Percentiles rank a stretch among this genome's conserved stretches.
Evolutionary conservation across 441 rosid species (phyloP).

Genomic region (Mallotus repandus): DNA sequence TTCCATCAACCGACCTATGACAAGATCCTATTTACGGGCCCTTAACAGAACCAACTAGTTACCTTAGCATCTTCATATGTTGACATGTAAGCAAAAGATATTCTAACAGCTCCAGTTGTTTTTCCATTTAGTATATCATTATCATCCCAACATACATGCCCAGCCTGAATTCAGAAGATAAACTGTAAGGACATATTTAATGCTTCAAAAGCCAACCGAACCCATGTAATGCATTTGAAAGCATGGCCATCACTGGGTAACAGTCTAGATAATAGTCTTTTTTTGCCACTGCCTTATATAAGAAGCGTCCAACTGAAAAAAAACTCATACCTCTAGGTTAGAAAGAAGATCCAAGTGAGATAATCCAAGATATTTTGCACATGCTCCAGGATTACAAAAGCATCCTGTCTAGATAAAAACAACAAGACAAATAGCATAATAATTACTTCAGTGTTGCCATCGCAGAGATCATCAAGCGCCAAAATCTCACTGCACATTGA

Average conservation of each 20-base stretch:
- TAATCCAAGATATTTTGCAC: slow-evolving; percentile 89
- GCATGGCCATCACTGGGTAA: not conserved
- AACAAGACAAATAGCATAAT: slow-evolving; percentile 22
- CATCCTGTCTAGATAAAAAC: slow-evolving; percentile 87
- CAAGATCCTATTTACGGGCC: too few relatives aligned
- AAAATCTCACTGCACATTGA: not conserved
- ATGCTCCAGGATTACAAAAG: slow-evolving; percentile 99
- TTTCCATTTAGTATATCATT: slow-evolving; percentile 78
- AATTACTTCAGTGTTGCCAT: slow-evolving; percentile 23
- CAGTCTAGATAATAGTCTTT: not conserved
- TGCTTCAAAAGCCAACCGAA: slow-evolving; percentile 20
- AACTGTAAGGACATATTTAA: slow-evolving; percentile 15
- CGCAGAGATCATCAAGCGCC: slow-evolving; percentile 13
- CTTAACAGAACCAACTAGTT: slow-evolving; percentile 10
- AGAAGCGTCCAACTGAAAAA: not conserved
- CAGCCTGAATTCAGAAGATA: slow-evolving; percentile 54
- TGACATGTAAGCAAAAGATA: slow-evolving; percentile 96
- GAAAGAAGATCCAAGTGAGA: slow-evolving; percentile 85
- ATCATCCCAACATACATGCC: slow-evolving; percentile 98
- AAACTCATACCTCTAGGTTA: slow-evolving; percentile 72
- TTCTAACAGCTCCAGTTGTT: slow-evolving; percentile 91
- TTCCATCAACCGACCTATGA: too few relatives aligned
- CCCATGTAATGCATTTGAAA: slow-evolving; percentile 12
- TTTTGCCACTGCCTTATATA: not conserved
- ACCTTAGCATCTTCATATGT: slow-evolving; percentile 93